Evolutionary conservation across 257 asterid genomes (phyloP).

Genomic region (Dorcoceras hygrometricum): DNA sequence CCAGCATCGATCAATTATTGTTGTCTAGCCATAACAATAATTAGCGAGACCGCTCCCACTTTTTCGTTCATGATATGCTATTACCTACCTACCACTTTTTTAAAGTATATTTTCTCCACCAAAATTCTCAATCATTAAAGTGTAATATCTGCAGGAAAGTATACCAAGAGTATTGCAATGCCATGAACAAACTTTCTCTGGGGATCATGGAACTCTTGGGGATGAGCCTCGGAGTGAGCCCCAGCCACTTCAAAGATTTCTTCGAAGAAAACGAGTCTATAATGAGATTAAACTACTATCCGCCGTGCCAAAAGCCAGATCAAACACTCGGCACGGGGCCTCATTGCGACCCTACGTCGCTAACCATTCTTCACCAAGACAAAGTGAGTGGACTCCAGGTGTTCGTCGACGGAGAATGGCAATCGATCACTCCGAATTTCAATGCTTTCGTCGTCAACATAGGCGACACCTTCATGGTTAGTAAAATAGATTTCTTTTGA

Average conservation of each 20-base stretch:
- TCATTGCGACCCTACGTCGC: constrained; percentile 83
- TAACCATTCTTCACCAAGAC: constrained; percentile 87
- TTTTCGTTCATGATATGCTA: neutral
- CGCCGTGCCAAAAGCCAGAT: constrained; percentile 73
- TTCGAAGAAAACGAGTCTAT: constrained; percentile 72
- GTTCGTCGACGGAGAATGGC: constrained; percentile 70
- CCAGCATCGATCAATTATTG: neutral
- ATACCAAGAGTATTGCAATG: constrained; percentile 68
- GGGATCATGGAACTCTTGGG: constrained; percentile 79
- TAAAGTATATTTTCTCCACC: neutral
- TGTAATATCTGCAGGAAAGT: constrained; percentile 37
- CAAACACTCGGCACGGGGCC: constrained; percentile 86
- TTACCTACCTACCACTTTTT: neutral
- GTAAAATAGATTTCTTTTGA: neutral
- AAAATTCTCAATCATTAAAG: neutral
- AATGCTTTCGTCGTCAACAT: constrained; percentile 75
- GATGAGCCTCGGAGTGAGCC: constrained; percentile 51
- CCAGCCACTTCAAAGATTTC: constrained; percentile 42
- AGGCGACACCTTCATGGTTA: constrained; percentile 94
- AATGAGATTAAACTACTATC: constrained; percentile 81
- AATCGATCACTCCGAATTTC: constrained; percentile 46
- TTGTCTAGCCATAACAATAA: neutral
- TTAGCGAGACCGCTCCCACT: neutral
- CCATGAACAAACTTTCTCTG: constrained; percentile 67
- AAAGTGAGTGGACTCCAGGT: constrained; percentile 77